Base-by-base conservation (phyloP, 179 eudicot genomes). In the Dionaea muscipula region DNA sequence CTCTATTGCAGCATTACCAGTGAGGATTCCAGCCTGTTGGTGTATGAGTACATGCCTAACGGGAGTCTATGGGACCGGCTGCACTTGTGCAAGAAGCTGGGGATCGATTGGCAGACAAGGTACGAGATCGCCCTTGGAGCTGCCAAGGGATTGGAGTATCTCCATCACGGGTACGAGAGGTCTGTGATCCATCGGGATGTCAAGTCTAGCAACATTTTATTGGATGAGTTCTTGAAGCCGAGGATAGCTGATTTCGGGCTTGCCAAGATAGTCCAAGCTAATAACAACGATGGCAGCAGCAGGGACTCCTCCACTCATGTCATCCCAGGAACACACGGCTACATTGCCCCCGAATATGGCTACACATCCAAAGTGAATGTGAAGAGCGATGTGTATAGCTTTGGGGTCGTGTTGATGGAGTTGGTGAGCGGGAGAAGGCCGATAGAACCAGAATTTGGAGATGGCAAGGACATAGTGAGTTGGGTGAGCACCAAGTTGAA, bases 171-270 rank as follows among this genome's bases (percentile, higher is more conserved):
- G 25, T 84, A 81, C n/a, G 98, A 84, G 35, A 59, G 69, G 57
- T 86, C 95, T 0, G 67, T 91, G 39, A 79, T 91, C 53, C 98
- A 91, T 51, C 72, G 98, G 2, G 98, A 91, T 59, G 84, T 91
- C 7, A 91, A 91, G 77, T 91, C 95, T 0, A 91, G 95, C 51
- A 91, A 91, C 55, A 87, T 91, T 11, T 72, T 91, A 65, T 61
- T 91, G 52, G 98, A 91, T 41, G 88, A 91, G 78, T 59, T 71
- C 20, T 52, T 80, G 58, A 91, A 84, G 78, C 88, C 98, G 18
- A 55, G 86, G 56, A 91, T 91, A 33, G 98, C 98, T 10, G 98
- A 91, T 75, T 91, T 91, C 46, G 98, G 98, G 18, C 82, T 91
- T 0, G 95, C 95, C 0, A 91, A 79, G 82, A 82, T 91, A 28